Conservation (phyloP, 768 basidiomycete genomes). For the Suillus variegatus region DNA sequence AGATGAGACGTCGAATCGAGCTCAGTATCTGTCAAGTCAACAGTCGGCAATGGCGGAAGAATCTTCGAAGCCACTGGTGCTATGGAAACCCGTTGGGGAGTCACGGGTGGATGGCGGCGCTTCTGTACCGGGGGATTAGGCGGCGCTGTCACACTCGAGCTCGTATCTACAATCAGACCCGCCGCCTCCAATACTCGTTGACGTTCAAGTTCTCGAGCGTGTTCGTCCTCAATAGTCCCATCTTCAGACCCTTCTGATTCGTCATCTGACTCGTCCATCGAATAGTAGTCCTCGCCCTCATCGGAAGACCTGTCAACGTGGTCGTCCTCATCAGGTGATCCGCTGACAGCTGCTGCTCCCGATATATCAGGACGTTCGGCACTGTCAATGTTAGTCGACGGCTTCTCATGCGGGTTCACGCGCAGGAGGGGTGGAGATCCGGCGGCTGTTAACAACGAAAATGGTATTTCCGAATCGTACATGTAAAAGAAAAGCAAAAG, state of each 20-base stretch:
- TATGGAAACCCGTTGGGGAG: conserved; percentile 20
- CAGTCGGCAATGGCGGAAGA: conserved; percentile 53
- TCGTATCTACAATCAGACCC: conserved; percentile 72
- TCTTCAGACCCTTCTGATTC: conserved; percentile 27
- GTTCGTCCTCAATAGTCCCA: conserved; percentile 47
- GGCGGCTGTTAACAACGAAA: conserved; percentile 6
- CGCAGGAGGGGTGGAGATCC: neutral
- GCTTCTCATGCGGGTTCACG: conserved; percentile 2
- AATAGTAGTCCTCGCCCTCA: conserved; percentile 36
- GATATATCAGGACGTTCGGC: neutral
- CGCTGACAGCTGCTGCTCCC: neutral
- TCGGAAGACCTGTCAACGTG: conserved; percentile 30
- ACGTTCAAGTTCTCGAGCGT: conserved; percentile 71
- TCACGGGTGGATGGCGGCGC: conserved; percentile 29
- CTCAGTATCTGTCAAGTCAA: conserved; percentile 24
- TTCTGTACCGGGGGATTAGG: conserved; percentile 34
- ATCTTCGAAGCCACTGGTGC: conserved; percentile 40
- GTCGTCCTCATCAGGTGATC: conserved; percentile 8
- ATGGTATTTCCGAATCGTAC: conserved; percentile 20
- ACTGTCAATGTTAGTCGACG: conserved; percentile 1
- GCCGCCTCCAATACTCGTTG: conserved; percentile 86
- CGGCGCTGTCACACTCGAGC: conserved; percentile 41
- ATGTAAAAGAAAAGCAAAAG: conserved; percentile 52
- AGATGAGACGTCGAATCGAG: conserved; percentile 45
- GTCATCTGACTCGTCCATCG: conserved; percentile 31